These are phyloP conservation scores for Nemania diffusa DNA, from an alignment of 2,329 filamentous ascomycete genomes.

Conservation along the genomic window DNA sequence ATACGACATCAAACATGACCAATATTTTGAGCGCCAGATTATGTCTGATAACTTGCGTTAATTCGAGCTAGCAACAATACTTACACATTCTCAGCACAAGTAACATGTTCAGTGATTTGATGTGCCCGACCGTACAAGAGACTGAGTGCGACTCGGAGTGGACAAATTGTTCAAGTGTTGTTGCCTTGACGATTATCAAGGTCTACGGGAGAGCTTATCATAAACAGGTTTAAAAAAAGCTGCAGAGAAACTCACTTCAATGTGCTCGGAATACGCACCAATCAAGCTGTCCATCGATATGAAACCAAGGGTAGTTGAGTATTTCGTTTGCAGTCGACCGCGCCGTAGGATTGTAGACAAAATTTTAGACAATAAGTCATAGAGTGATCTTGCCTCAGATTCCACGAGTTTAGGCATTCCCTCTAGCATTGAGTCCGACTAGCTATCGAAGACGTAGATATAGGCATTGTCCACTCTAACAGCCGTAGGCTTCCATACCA, in stretches of 20 bases:
- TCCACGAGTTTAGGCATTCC: background rate
- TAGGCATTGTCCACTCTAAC: background rate
- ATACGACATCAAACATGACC: too few relatives aligned
- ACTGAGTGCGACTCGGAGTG: background rate
- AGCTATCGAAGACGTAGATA: background rate
- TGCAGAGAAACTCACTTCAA: background rate
- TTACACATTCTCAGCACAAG: too few relatives aligned
- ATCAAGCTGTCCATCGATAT: background rate
- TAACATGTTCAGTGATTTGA: background rate
- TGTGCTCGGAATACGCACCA: background rate
- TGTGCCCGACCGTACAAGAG: background rate
- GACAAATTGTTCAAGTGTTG: background rate
- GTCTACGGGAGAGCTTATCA: background rate
- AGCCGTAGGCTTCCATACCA: background rate
- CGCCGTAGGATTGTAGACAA: background rate
- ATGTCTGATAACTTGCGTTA: too few relatives aligned
- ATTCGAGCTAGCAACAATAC: too few relatives aligned
- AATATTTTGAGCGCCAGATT: too few relatives aligned
- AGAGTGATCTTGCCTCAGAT: background rate
- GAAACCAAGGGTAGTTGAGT: background rate
- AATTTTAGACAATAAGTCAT: background rate
- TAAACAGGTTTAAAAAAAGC: background rate
- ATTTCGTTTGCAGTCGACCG: background rate
- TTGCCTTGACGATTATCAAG: background rate
- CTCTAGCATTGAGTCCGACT: background rate